Conservation (phyloP, 306 rosid genomes). For the Sesbania bispinosa region DNA sequence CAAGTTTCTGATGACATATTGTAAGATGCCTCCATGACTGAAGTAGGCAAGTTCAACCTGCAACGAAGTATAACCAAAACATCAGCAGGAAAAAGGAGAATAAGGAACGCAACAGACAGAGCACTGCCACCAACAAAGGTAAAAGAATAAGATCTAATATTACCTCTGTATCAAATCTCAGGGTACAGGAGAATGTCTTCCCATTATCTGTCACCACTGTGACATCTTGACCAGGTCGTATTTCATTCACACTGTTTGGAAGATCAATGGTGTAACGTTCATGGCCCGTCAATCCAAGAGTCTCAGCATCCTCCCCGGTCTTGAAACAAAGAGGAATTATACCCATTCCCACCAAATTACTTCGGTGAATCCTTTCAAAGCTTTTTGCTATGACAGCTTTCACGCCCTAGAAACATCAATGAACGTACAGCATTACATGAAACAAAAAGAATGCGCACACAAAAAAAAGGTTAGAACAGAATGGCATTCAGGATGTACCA, state of each 20-base stretch:
- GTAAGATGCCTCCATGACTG: slow-evolving; percentile 87
- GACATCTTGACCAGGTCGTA: slow-evolving; percentile 85
- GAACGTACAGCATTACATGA: neutral
- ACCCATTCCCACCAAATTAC: slow-evolving; percentile 97
- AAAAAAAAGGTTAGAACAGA: neutral
- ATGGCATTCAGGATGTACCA: slow-evolving; percentile 44
- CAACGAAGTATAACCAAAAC: slow-evolving; percentile 4
- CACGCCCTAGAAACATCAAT: slow-evolving; percentile 60
- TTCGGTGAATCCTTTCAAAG: slow-evolving; percentile 95
- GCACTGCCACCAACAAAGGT: neutral
- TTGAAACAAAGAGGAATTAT: slow-evolving; percentile 80
- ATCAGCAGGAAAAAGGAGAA: neutral
- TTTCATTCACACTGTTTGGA: slow-evolving; percentile 69
- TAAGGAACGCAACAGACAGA: neutral
- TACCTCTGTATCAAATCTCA: slow-evolving; percentile 96
- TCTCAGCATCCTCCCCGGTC: slow-evolving; percentile 86
- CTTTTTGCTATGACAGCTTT: slow-evolving; percentile 95
- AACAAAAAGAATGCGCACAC: neutral
- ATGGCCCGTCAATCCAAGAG: slow-evolving; percentile 77
- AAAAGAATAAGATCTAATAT: neutral
- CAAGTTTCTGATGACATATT: slow-evolving; percentile 84
- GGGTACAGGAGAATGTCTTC: slow-evolving; percentile 58
- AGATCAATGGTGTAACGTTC: slow-evolving; percentile 83
- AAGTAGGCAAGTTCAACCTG: slow-evolving; percentile 95
- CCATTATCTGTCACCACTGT: slow-evolving; percentile 62